A percentile compares a stretch with the other conserved stretches of the same genome.
Conservation (phyloP, 2,329 filamentous ascomycete genomes). For the Penicillium sp. region DNA sequence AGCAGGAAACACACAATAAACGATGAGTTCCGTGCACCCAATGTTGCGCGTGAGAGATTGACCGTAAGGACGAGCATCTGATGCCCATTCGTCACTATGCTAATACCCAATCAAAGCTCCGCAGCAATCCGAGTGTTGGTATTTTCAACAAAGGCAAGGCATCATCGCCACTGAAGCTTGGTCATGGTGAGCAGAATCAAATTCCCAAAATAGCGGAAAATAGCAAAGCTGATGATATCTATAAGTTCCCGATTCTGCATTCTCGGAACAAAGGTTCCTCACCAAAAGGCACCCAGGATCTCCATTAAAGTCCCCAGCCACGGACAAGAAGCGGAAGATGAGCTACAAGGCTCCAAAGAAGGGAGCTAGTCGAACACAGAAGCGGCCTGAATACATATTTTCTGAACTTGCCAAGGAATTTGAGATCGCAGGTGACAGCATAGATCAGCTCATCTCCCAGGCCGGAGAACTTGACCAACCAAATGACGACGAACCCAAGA, state of each 20-base stretch:
- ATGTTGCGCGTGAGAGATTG: slow-evolving; percentile 53
- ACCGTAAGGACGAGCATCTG: slow-evolving; percentile 44
- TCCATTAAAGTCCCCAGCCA: neutral
- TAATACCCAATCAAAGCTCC: slow-evolving; percentile 22
- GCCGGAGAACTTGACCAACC: neutral
- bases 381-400: neutral
- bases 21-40: slow-evolving; percentile 56
- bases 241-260: slow-evolving; percentile 18
- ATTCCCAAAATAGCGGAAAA: neutral
- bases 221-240: neutral
- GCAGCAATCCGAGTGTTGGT: slow-evolving; percentile 22
- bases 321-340: neutral
- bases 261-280: slow-evolving; percentile 26
- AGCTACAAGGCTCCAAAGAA: neutral
- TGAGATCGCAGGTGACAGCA: neutral
- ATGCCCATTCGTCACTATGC: neutral
- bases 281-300: neutral
- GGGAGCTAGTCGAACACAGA: neutral
- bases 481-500: neutral
- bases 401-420: neutral
- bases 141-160: slow-evolving; percentile 39
- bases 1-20: slow-evolving; percentile 47
- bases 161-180: slow-evolving; percentile 30
- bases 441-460: neutral
- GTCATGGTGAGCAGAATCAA: slow-evolving; percentile 11